Conservation (phyloP, 306 rosid genomes). For the Citrullus mucosospermus region DNA sequence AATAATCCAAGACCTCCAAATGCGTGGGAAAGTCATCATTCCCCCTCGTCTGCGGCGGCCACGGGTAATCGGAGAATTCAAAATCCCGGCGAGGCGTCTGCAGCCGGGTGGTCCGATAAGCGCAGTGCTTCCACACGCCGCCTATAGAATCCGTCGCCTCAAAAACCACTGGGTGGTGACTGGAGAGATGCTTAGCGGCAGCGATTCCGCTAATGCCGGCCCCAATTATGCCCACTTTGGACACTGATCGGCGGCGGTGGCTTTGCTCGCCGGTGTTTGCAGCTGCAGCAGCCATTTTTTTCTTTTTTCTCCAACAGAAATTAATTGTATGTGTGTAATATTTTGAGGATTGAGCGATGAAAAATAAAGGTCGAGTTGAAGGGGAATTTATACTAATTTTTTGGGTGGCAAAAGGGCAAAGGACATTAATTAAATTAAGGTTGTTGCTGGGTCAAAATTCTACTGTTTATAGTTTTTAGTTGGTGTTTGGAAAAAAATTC, state of each 20-base stretch:
- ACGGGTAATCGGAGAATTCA: slow-evolving; percentile 50
- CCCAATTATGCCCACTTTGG: slow-evolving; percentile 46
- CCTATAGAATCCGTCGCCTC: slow-evolving; percentile 48
- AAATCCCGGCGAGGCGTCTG: slow-evolving; percentile 51
- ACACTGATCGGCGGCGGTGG: slow-evolving; percentile 5
- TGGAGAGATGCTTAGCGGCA: slow-evolving; percentile 45
- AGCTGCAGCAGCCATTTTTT: slow-evolving; percentile 14
- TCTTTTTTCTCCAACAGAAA: not conserved
- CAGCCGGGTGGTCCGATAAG: slow-evolving; percentile 34
- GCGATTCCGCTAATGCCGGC: slow-evolving; percentile 63
- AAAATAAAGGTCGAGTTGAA: not conserved
- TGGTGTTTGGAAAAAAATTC: too few species aligned
- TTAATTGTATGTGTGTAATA: not conserved
- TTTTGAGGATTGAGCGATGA: not conserved
- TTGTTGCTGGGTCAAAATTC: not conserved
- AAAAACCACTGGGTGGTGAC: slow-evolving; percentile 37
- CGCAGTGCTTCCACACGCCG: slow-evolving; percentile 61
- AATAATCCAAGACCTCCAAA: slow-evolving; percentile 34
- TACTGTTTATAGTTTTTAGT: too few species aligned
- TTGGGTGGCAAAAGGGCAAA: not conserved
- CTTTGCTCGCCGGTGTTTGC: not conserved
- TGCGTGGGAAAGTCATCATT: slow-evolving; percentile 35
- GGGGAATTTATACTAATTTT: not conserved
- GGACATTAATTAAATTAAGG: not conserved
- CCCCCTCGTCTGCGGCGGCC: slow-evolving; percentile 33